Evolutionary conservation across 1,284 basidiomycete genomes (phyloP).

Genomic region (Puccinia triticina): DNA sequence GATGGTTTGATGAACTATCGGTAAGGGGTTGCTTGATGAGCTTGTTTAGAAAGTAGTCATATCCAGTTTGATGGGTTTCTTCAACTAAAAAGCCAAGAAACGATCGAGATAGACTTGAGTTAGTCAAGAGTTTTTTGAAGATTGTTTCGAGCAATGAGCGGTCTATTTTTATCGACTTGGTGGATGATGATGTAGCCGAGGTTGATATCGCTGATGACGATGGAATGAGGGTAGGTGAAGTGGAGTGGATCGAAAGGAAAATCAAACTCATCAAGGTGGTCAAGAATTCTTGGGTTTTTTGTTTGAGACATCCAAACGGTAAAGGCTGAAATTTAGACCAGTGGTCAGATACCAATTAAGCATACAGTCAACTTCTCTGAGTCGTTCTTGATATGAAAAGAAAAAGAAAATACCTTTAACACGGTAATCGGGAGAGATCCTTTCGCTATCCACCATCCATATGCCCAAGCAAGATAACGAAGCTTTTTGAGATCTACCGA

Average conservation of each 20-base stretch:
- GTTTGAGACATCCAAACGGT: slow-evolving; percentile 28
- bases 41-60: slow-evolving; percentile 19
- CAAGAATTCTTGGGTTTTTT: slow-evolving; percentile 27
- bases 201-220: slow-evolving; percentile 8
- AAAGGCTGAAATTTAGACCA: slow-evolving; percentile 15
- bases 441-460: slow-evolving; percentile 81
- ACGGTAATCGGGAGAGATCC: slow-evolving; percentile 72
- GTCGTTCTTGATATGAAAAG: neutral
- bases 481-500: slow-evolving; percentile 65
- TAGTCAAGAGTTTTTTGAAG: slow-evolving; percentile 24
- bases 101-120: neutral
- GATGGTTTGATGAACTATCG: neutral
- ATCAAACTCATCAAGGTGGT: slow-evolving; percentile 18
- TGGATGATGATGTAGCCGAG: neutral
- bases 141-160: slow-evolving; percentile 18
- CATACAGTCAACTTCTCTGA: neutral
- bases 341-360: neutral
- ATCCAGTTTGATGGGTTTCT: neutral
- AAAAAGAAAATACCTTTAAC: slow-evolving; percentile 69
- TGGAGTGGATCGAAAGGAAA: slow-evolving; percentile 30
- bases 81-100: slow-evolving; percentile 24
- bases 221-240: slow-evolving; percentile 33
- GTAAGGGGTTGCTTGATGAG: slow-evolving; percentile 16
- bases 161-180: slow-evolving; percentile 7
- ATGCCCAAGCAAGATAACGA: slow-evolving; percentile 72